These are phyloP conservation scores for Paracoccidioides lutzii DNA, from an alignment of 2,329 filamentous ascomycete species.

Conservation along the genomic window DNA sequence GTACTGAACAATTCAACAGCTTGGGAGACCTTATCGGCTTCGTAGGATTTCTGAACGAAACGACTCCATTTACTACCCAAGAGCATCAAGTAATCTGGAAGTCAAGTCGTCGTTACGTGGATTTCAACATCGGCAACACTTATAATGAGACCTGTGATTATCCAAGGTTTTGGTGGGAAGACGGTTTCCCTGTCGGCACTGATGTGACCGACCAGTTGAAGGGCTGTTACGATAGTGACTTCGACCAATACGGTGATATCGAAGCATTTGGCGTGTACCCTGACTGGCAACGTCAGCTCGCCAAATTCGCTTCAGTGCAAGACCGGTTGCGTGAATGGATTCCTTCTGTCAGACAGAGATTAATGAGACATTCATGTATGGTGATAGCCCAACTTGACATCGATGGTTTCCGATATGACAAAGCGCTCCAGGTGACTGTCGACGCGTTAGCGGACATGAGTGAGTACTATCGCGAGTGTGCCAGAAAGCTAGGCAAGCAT, in stretches of 20 bases:
- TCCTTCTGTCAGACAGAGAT: slow-evolving; percentile 43
- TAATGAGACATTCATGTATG: slow-evolving; percentile 51
- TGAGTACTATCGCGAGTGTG: slow-evolving; percentile 44
- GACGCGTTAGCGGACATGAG: slow-evolving; percentile 49
- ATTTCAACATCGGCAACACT: slow-evolving; percentile 44
- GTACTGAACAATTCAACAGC: slow-evolving; percentile 16
- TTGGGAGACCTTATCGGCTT: slow-evolving; percentile 53
- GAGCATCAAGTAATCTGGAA: slow-evolving; percentile 51
- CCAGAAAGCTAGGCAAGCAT: slow-evolving; percentile 42
- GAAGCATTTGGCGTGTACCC: slow-evolving; percentile 51
- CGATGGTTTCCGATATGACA: slow-evolving; percentile 55
- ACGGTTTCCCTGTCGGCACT: slow-evolving; percentile 38
- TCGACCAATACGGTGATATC: slow-evolving; percentile 52
- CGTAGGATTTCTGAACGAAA: slow-evolving; percentile 46
- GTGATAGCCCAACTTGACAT: slow-evolving; percentile 51
- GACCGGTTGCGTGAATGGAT: slow-evolving; percentile 54
- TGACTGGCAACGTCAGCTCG: slow-evolving; percentile 50
- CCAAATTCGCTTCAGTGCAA: slow-evolving; percentile 55
- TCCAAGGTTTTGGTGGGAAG: slow-evolving; percentile 49
- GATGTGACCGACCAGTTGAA: slow-evolving; percentile 36
- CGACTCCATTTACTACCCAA: slow-evolving; percentile 41
- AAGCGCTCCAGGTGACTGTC: slow-evolving; percentile 51
- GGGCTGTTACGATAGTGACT: slow-evolving; percentile 51
- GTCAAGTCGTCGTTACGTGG: slow-evolving; percentile 40
- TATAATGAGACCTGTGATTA: slow-evolving; percentile 45